Evolutionary conservation across 257 asterid species (phyloP).

Genomic region (Orobanche coerulescens): DNA sequence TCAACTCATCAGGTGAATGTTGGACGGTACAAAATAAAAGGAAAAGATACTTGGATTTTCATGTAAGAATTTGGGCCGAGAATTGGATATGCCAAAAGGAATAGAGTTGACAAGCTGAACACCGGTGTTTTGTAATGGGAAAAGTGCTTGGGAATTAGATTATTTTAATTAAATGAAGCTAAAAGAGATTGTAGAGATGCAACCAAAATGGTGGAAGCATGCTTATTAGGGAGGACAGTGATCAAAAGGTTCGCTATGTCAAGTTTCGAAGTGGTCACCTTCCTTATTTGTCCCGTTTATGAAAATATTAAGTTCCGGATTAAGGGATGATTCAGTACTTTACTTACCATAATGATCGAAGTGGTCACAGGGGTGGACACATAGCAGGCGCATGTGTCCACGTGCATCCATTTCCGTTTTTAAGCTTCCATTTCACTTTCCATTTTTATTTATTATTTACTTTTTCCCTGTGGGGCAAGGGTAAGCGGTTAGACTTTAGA

Average conservation of each 20-base stretch:
- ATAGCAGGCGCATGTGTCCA: neutral
- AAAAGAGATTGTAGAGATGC: neutral
- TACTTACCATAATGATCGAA: neutral
- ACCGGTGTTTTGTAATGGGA: neutral
- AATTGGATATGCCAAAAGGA: neutral
- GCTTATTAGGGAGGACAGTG: neutral
- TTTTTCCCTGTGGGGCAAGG: neutral
- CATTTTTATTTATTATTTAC: neutral
- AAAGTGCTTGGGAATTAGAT: neutral
- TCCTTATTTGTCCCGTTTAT: neutral
- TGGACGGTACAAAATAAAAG: neutral
- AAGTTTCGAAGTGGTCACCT: neutral
- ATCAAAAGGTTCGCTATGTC: neutral
- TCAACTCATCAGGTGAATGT: neutral
- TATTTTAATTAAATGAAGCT: slow-evolving; percentile 1
- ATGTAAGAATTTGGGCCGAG: neutral
- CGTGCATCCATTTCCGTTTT: neutral
- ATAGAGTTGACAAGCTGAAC: neutral
- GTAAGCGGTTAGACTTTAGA: neutral
- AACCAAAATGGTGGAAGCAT: neutral
- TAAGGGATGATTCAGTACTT: neutral
- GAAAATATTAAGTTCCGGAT: neutral
- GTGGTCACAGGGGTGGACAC: neutral
- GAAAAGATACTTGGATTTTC: neutral
- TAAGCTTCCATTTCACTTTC: too few species aligned